phyloP scores from a whole-genome alignment of 2,329 filamentous ascomycete genomes.

The Aspergillus fijiensis region DNA sequence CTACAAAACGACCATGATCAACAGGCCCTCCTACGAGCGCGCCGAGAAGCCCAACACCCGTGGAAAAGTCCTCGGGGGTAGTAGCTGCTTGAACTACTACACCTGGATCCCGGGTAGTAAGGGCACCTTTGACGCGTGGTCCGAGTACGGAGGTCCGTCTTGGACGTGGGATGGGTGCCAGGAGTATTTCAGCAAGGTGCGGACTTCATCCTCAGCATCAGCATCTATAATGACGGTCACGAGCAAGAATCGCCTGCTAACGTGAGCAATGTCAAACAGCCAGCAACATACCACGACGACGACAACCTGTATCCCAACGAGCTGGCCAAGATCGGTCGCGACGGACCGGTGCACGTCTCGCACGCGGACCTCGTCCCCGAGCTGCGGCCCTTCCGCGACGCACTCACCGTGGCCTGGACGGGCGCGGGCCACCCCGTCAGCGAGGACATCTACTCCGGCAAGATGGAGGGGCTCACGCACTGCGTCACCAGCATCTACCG shows the following conservation, averaged over 20 bases:
- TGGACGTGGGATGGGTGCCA: slow-evolving; percentile 1
- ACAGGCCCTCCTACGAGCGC: not conserved
- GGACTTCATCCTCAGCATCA: not conserved
- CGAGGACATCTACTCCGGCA: slow-evolving; percentile 1
- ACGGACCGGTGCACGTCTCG: slow-evolving; percentile 1
- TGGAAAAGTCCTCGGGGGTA: not conserved
- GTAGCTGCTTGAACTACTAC: slow-evolving; percentile 2
- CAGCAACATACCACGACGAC: not conserved
- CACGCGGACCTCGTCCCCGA: not conserved
- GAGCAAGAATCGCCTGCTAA: too few relatives aligned
- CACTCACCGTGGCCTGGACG: not conserved
- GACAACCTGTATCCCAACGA: slow-evolving; percentile 1
- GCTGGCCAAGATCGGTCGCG: not conserved
- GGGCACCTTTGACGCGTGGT: slow-evolving; percentile 1
- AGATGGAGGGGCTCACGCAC: slow-evolving; percentile 3
- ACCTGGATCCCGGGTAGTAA: not conserved
- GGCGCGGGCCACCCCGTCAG: not conserved
- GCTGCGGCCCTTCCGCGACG: slow-evolving; percentile 1
- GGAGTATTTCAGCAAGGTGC: slow-evolving; percentile 1
- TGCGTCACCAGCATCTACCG: slow-evolving; percentile 3
- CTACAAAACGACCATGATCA: not conserved
- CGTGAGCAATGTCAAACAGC: not conserved
- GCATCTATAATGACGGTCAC: too few relatives aligned
- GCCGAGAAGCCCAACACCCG: slow-evolving; percentile 2
- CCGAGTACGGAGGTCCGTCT: not conserved